Evolutionary conservation across 2,329 filamentous ascomycete genomes (phyloP).

Genomic region (Cladophialophora chaetospira): DNA sequence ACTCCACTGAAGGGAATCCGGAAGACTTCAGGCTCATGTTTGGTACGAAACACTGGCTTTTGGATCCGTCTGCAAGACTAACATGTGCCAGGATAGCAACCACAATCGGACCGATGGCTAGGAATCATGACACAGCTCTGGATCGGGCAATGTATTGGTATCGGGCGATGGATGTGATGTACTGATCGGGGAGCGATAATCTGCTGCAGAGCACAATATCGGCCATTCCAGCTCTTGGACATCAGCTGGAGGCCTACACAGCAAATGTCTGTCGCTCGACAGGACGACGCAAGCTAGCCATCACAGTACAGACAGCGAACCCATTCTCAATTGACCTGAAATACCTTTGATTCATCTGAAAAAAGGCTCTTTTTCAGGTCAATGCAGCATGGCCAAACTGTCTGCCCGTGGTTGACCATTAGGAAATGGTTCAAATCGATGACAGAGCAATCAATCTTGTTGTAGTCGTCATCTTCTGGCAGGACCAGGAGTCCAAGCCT

Average conservation of each 20-base stretch:
- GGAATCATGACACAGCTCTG: too few species aligned
- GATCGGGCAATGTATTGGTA: too few species aligned
- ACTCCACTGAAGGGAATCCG: neutral
- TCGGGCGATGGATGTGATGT: neutral
- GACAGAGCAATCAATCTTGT: too few species aligned
- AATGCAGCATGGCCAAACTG: neutral
- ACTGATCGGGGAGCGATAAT: neutral
- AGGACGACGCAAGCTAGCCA: neutral
- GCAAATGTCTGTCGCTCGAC: neutral
- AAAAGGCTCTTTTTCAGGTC: neutral
- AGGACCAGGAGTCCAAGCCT: constrained; percentile 20
- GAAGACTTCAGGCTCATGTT: neutral
- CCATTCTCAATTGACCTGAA: neutral
- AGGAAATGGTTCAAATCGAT: too few species aligned
- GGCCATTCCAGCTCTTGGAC: neutral
- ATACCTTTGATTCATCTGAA: neutral
- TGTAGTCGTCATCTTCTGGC: constrained; percentile 26
- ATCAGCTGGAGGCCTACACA: too few species aligned
- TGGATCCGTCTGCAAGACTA: neutral
- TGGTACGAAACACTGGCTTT: neutral
- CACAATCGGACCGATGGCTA: too few species aligned
- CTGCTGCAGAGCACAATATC: neutral
- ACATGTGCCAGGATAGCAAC: neutral
- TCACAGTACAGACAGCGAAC: neutral
- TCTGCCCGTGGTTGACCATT: too few species aligned